Evolutionary conservation across 352 stramenopile species (phyloP), one percentile per base, ranked within the genome.

Genomic region (Albugo candida): DNA sequence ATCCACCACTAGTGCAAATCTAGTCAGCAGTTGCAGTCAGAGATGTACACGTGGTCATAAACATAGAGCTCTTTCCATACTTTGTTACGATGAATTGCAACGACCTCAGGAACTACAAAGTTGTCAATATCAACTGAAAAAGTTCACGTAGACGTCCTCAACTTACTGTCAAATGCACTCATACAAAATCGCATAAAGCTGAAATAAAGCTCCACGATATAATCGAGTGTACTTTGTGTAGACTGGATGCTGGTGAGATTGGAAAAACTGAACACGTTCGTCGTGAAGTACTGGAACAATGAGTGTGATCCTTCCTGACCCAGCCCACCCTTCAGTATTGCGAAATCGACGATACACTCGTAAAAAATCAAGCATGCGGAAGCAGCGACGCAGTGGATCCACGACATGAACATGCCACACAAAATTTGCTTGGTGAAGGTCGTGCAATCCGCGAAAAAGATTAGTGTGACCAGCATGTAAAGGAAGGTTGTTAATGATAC

Each of bases 351-450:
- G 8, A 86, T 70, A 46, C 62, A 83, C 56, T 91, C 77, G 34
- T 83, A 91, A 20, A 81, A 54, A 27, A 91, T 61, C 41, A 91
- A 50, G 36, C 86, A 72, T 16, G 61, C 70, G 48, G 80, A 83
- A 11, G 77, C 77, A 1, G 67, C 70, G 11, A 86, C 46, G 36
- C 61, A 80, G 48, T 91, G 77, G 19, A 56, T 59, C 8, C 63
- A 57, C n/a, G 66, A 68, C 16, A 83, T 55, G n/a, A n/a, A n/a
- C n/a, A n/a, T n/a, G n/a, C n/a, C n/a, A n/a, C n/a, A n/a, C n/a
- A n/a, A n/a, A n/a, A n/a, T n/a, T n/a, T n/a, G n/a, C n/a, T n/a
- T n/a, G n/a, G n/a, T n/a, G n/a, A n/a, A n/a, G 20, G 70, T 67
- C n/a, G 71, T 71, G 49, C 66, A 81, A 60, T 91, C 77, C 5